These are phyloP conservation scores for Candida mattraensis DNA, from an alignment of 805 yeast genomes.

Conservation along the genomic window DNA sequence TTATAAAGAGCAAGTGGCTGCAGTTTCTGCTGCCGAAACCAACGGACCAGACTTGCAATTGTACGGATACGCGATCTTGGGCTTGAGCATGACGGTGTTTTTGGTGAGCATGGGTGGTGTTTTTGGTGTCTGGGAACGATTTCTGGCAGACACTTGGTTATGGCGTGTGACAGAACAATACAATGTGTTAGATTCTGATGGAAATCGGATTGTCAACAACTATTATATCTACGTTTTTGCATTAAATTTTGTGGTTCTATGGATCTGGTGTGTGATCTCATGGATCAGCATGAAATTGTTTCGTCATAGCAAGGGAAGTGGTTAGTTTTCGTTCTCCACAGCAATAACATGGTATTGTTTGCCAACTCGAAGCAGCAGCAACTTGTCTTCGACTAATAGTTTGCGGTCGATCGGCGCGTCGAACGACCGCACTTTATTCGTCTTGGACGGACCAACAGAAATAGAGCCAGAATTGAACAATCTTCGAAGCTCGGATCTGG, in stretches of 20 bases:
- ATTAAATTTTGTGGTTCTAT: conserved; percentile 36
- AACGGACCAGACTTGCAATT: conserved; percentile 12
- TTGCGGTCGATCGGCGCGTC: conserved; percentile 48
- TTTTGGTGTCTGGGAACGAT: conserved; percentile 34
- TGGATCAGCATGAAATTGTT: conserved; percentile 84
- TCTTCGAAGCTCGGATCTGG: conserved; percentile 38
- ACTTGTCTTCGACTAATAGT: conserved; percentile 55
- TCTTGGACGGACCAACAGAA: conserved; percentile 61
- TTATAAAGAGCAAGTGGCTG: conserved; percentile 15
- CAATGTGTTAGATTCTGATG: conserved; percentile 18
- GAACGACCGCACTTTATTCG: conserved; percentile 44
- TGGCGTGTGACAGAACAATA: conserved; percentile 5
- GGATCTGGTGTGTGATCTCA: conserved; percentile 72
- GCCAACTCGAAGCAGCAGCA: conserved; percentile 72
- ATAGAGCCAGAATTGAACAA: conserved; percentile 71
- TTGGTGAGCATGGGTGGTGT: conserved; percentile 30
- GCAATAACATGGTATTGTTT: conserved; percentile 66
- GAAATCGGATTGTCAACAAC: conserved; percentile 22
- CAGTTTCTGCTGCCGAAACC: conserved; percentile 3
- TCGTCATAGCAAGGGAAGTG: conserved; percentile 72
- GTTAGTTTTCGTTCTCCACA: conserved; percentile 27
- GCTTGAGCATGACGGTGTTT: conserved; percentile 28
- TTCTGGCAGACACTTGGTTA: conserved; percentile 8
- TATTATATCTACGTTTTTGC: conserved; percentile 34
- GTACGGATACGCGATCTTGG: conserved; percentile 30